phyloP scores from a whole-genome alignment of 177 flowering plant genomes.

The Tripterygium wilfordii region DNA sequence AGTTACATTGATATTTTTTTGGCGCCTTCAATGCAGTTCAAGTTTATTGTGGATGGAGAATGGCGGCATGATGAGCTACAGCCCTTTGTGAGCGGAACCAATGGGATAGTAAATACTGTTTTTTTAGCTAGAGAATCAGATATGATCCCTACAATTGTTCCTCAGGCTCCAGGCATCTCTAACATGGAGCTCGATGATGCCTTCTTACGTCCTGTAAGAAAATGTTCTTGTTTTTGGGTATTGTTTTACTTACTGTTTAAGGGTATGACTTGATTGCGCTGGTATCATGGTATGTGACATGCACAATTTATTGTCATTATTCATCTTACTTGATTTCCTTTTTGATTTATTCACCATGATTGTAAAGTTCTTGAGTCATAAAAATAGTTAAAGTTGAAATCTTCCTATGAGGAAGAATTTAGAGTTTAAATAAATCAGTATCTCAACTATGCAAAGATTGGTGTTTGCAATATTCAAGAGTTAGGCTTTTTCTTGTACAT shows the following conservation, averaged over 20 bases:
- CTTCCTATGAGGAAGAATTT: no score
- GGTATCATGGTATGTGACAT: no score
- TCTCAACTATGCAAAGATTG: no score
- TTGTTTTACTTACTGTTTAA: neutral
- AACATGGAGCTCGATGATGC: conserved; percentile 61
- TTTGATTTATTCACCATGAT: no score
- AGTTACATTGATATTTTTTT: neutral
- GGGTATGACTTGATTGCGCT: no score
- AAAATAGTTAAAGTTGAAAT: no score
- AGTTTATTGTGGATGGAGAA: conserved; percentile 62
- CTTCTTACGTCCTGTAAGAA: conserved; percentile 35
- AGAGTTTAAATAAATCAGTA: no score
- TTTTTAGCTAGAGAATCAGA: conserved; percentile 30
- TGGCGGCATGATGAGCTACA: conserved; percentile 56
- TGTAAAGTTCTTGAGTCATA: no score
- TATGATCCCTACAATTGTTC: conserved; percentile 14
- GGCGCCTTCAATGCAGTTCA: conserved; percentile 34
- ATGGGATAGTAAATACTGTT: conserved; percentile 49
- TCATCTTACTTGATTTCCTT: no score
- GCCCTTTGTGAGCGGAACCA: conserved; percentile 30
- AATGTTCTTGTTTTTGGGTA: neutral
- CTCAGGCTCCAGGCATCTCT: conserved; percentile 25
- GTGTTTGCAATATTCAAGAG: no score
- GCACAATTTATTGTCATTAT: no score
- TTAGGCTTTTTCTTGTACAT: no score